phyloP scores from a whole-genome alignment of 345 rosid species.

The Sonneratia caseolaris region DNA sequence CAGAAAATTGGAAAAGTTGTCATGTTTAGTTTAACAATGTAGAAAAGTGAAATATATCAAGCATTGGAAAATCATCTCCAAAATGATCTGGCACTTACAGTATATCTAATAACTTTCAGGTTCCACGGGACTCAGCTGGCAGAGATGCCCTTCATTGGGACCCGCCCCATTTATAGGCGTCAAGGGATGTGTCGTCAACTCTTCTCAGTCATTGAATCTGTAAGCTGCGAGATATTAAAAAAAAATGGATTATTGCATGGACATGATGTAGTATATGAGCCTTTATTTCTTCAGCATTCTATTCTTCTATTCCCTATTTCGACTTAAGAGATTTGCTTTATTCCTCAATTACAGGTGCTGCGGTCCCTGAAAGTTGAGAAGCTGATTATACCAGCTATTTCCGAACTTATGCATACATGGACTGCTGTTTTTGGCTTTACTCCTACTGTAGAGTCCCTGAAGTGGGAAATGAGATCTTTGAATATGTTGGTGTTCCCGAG shows the following conservation, averaged over 20 bases:
- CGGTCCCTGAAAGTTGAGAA: conserved; percentile 51
- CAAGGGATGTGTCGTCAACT: conserved; percentile 93
- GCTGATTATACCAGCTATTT: conserved; percentile 71
- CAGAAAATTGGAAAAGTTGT: not conserved
- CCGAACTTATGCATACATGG: conserved; percentile 72
- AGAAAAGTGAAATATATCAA: not conserved
- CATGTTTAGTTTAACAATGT: not conserved
- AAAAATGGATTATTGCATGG: not conserved
- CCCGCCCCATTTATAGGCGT: conserved; percentile 70
- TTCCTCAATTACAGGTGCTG: conserved; percentile 15
- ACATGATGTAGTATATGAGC: not conserved
- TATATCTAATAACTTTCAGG: conserved; percentile 23
- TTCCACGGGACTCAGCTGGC: conserved; percentile 69
- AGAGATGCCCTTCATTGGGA: conserved; percentile 95
- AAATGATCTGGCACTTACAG: not conserved
- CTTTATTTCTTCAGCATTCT: not conserved
- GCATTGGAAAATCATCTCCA: not conserved
- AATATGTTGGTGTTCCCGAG: conserved; percentile 80
- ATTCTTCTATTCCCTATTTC: not conserved
- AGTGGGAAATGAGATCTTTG: conserved; percentile 46
- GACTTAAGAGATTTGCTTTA: not conserved
- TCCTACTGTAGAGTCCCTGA: conserved; percentile 36
- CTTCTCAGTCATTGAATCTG: conserved; percentile 58
- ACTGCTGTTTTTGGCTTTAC: conserved; percentile 62
- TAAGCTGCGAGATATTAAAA: conserved; percentile 19